Evolutionary conservation across 495 filamentous ascomycete species (phyloP), one percentile per base, ranked within the genome.

Genomic region (Xeromyces bisporus): DNA sequence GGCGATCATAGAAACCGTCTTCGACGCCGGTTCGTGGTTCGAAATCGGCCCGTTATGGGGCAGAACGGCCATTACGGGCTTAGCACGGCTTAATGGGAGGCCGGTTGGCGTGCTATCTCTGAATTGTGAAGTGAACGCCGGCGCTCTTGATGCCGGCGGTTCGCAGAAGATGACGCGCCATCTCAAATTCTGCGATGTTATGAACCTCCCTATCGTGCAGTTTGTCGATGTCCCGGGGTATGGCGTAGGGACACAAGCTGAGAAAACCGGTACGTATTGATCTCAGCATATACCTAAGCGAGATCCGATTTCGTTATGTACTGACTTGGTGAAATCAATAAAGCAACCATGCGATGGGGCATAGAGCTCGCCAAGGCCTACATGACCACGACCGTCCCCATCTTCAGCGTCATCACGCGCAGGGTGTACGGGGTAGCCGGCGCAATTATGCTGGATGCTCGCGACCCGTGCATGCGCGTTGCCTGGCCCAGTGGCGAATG

Each of bases 41-140:
- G 71, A 75, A 40, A 75, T 75, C 29, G 71, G 71, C 5, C 41
- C 61, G 0, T 53, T 71, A 3, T 76, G 71, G 71, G 71, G 71
- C 3, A 64, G 62, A 2, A 72, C 69, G 2, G 64, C 67, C 0
- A 75, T 76, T 28, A 55, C 62, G 6, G 71, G 71, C 0, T 51
- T 76, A 6, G 71, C 69, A 6, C 50, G 69, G 10, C 48, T 76
- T 10, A 57, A 49, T 26, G 71, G 71, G 7, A 53, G 44, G 13
- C 66, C 71, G 3, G 55, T 73, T 23, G 71, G 71, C 7, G 55
- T 75, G 7, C 55, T 73, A 23, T 60, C 61, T 2, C 44, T 66
- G 16, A 70, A 75, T 40, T 69, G 67, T 33, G 71, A 75, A 46
- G 62, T 69, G 7, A 69, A 69, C 39, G 61, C 67, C 8, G 71